These are phyloP conservation scores for Biancaea sappan DNA, from an alignment of 306 rosid genomes.

Conservation along the genomic window DNA sequence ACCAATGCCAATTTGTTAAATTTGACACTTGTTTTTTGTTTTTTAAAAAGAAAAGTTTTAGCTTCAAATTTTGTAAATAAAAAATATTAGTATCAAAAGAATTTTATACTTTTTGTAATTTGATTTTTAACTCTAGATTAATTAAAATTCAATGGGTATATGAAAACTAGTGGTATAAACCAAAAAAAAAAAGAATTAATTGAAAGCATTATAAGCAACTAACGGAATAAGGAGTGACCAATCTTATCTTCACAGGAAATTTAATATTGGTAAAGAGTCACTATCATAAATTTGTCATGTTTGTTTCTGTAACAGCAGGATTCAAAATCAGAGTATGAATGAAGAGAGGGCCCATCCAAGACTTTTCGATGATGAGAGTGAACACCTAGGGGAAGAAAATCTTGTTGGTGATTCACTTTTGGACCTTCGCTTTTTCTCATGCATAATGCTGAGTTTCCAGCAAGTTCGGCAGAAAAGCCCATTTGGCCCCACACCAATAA, in stretches of 20 bases:
- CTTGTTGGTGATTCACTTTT: constrained; percentile 11
- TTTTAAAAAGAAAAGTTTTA: too few species aligned
- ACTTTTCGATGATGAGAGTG: background rate
- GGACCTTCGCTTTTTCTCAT: background rate
- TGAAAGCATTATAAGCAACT: background rate
- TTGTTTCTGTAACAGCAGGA: background rate
- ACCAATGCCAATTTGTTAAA: too few species aligned
- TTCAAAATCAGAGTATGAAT: background rate
- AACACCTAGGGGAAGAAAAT: background rate
- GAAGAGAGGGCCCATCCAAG: background rate
- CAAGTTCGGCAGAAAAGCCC: constrained; percentile 21
- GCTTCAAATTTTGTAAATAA: too few species aligned
- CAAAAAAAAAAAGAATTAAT: too few species aligned
- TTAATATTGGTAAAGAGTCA: background rate
- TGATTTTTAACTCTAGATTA: too few species aligned
- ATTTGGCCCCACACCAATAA: constrained; percentile 26
- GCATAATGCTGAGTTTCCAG: constrained; percentile 33
- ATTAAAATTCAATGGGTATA: too few species aligned
- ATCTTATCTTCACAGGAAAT: constrained; percentile 21
- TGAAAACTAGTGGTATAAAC: too few species aligned
- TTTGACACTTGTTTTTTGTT: too few species aligned
- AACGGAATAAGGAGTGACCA: background rate
- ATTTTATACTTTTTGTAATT: too few species aligned
- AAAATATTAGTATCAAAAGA: too few species aligned
- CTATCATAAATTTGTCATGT: background rate